phyloP scores from a whole-genome alignment of 306 rosid genomes.

The Trichosanthes cucumerina region DNA sequence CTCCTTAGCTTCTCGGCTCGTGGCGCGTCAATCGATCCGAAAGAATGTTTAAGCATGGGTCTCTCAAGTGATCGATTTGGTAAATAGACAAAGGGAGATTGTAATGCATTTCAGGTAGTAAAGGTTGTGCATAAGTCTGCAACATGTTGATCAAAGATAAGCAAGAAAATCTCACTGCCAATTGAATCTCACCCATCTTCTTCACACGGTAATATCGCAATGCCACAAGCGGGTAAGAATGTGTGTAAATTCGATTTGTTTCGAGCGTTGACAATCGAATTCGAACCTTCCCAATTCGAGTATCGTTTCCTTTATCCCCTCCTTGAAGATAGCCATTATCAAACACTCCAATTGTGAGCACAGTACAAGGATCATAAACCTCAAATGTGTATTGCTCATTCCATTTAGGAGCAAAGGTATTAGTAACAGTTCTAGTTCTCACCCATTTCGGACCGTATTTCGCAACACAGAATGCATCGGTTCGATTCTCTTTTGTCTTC shows the following conservation, averaged over 20 bases:
- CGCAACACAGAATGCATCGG: constrained; percentile 39
- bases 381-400: constrained; percentile 41
- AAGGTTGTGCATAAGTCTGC: constrained; percentile 26
- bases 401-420: constrained; percentile 31
- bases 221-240: constrained; percentile 32
- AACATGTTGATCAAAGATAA: constrained; percentile 25
- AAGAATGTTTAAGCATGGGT: constrained; percentile 20
- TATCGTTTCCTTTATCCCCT: constrained; percentile 10
- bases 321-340: constrained; percentile 32
- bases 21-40: constrained; percentile 17
- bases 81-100: constrained; percentile 20
- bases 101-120: constrained; percentile 38
- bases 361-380: constrained; percentile 44
- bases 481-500: constrained; percentile 28
- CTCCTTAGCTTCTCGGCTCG: constrained; percentile 35
- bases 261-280: constrained; percentile 37
- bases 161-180: constrained; percentile 45
- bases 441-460: constrained; percentile 51
- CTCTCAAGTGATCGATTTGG: constrained; percentile 31
- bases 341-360: constrained; percentile 34
- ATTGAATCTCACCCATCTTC: constrained; percentile 45
- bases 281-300: constrained; percentile 34
- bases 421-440: constrained; percentile 33
- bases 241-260: constrained; percentile 29
- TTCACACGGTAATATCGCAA: constrained; percentile 27